A percentile compares a stretch with the other conserved stretches of the same genome.
phyloP scores from a whole-genome alignment of 805 yeast genomes.

The Tetrapisispora fleetii region DNA sequence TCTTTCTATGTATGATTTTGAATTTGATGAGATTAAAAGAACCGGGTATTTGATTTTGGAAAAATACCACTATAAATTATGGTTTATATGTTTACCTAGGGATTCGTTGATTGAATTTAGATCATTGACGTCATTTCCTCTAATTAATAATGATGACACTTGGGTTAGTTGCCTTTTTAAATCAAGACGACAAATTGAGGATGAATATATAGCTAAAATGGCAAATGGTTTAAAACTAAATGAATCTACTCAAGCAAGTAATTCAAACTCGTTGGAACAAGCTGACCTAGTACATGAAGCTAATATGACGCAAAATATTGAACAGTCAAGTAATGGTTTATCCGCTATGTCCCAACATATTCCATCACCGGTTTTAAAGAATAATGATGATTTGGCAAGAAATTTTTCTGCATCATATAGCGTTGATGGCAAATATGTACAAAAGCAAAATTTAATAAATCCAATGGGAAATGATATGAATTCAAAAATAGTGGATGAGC shows the following conservation, averaged over 20 bases:
- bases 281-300: background rate
- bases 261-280: background rate
- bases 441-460: no score
- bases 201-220: background rate
- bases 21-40: constrained; percentile 49
- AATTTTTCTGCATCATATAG: background rate
- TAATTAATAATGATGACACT: constrained; percentile 39
- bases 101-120: background rate
- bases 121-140: constrained; percentile 28
- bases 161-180: constrained; percentile 66
- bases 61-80: constrained; percentile 43
- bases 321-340: background rate
- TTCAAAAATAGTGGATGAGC: background rate
- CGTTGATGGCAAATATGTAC: background rate
- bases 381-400: background rate
- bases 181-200: constrained; percentile 45
- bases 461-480: background rate
- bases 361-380: background rate
- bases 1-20: constrained; percentile 73
- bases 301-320: background rate
- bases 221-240: background rate
- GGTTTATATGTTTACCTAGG: constrained; percentile 45
- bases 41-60: constrained; percentile 60
- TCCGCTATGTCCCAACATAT: background rate
- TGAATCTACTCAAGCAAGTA: background rate